A percentile compares a stretch with the other conserved stretches of the same genome.
Evolutionary conservation across 1,139 yeast genomes (phyloP).

Genomic region (Kodamaea fungicola): DNA sequence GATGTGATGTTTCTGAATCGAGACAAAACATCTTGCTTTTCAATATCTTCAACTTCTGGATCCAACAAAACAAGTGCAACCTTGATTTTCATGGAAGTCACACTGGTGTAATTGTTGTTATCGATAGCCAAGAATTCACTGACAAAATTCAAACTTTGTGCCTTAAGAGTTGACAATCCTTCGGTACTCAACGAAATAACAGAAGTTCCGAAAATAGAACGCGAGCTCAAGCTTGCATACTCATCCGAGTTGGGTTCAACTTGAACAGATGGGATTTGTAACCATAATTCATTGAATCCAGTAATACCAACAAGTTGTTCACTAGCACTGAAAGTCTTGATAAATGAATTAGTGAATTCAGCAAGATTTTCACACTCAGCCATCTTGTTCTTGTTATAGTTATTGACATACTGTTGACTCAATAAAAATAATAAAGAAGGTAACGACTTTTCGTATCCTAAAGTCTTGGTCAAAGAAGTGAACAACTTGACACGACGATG

Average conservation of each 20-base stretch:
- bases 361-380: slow-evolving; percentile 64
- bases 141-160: slow-evolving; percentile 52
- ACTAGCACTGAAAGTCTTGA: slow-evolving; percentile 60
- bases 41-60: slow-evolving; percentile 26
- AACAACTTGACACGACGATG: slow-evolving; percentile 89
- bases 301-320: slow-evolving; percentile 66
- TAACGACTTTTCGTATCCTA: slow-evolving; percentile 67
- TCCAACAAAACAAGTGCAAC: slow-evolving; percentile 57
- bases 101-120: slow-evolving; percentile 40
- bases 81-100: slow-evolving; percentile 50
- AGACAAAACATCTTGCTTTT: slow-evolving; percentile 29
- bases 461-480: slow-evolving; percentile 70
- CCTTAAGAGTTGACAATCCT: slow-evolving; percentile 50
- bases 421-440: slow-evolving; percentile 73
- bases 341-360: slow-evolving; percentile 69
- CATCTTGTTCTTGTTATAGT: slow-evolving; percentile 51
- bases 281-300: slow-evolving; percentile 56
- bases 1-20: slow-evolving; percentile 44
- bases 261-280: slow-evolving; percentile 40
- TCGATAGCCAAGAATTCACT: slow-evolving; percentile 42
- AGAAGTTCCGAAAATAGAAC: slow-evolving; percentile 65
- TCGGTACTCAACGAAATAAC: slow-evolving; percentile 47
- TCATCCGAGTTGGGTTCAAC: slow-evolving; percentile 38
- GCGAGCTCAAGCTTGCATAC: slow-evolving; percentile 38
- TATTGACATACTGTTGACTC: slow-evolving; percentile 69